These are phyloP conservation scores for Suhomyces kunorum DNA, from an alignment of 1,139 yeast genomes.

Conservation along the genomic window DNA sequence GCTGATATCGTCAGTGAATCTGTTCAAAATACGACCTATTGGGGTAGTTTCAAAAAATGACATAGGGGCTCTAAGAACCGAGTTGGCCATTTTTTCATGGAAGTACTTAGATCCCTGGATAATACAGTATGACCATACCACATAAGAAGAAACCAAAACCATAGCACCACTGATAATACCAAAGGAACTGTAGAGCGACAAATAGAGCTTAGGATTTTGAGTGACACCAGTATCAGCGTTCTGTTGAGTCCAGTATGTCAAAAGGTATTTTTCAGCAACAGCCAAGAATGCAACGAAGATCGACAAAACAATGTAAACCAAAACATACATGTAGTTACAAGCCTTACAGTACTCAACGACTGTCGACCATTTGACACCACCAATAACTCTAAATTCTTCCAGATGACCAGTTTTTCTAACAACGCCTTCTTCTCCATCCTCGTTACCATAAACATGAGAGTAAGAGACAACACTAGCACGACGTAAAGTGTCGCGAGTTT, in stretches of 20 bases:
- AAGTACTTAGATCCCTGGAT: slow-evolving; percentile 26
- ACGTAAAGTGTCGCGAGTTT: slow-evolving; percentile 13
- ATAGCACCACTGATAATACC: slow-evolving; percentile 28
- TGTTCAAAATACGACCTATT: slow-evolving; percentile 32
- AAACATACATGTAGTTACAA: slow-evolving; percentile 26
- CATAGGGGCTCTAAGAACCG: slow-evolving; percentile 33
- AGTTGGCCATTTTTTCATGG: slow-evolving; percentile 30
- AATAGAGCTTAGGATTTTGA: slow-evolving; percentile 20
- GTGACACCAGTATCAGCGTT: slow-evolving; percentile 26
- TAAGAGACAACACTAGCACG: slow-evolving; percentile 26
- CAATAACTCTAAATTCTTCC: slow-evolving; percentile 28
- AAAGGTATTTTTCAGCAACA: slow-evolving; percentile 26
- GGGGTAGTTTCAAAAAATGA: slow-evolving; percentile 37
- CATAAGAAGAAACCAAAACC: slow-evolving; percentile 24
- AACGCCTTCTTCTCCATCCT: slow-evolving; percentile 22
- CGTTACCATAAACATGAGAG: slow-evolving; percentile 24
- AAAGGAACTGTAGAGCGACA: slow-evolving; percentile 22
- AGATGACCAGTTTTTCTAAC: slow-evolving; percentile 21
- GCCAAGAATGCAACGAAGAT: slow-evolving; percentile 20
- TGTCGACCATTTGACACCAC: slow-evolving; percentile 27
- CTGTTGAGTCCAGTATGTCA: slow-evolving; percentile 31
- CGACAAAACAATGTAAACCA: slow-evolving; percentile 23
- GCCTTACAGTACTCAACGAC: slow-evolving; percentile 30
- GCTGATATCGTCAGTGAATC: slow-evolving; percentile 33
- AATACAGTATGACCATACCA: slow-evolving; percentile 32